These are phyloP conservation scores for Fusarium sp. DNA, from an alignment of 2,329 filamentous ascomycete genomes.

Conservation along the genomic window DNA sequence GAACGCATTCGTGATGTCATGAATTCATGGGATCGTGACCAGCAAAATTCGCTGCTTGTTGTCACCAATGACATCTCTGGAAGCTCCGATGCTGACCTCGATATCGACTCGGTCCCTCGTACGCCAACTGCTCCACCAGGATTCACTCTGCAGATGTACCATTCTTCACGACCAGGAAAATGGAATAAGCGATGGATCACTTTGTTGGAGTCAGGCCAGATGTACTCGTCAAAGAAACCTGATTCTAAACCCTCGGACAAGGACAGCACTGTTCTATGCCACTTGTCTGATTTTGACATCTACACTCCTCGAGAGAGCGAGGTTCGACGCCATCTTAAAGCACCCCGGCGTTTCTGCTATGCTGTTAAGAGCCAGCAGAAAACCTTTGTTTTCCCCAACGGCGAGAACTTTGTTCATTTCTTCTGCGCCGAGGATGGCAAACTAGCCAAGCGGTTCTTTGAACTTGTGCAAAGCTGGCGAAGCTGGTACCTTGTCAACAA, in stretches of 20 bases:
- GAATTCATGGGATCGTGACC: constrained; percentile 91
- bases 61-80: constrained; percentile 66
- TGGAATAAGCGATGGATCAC: constrained; percentile 90
- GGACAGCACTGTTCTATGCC: constrained; percentile 77
- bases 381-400: constrained; percentile 82
- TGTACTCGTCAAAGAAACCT: constrained; percentile 75
- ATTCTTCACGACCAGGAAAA: constrained; percentile 83
- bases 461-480: constrained; percentile 81
- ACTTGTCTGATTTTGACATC: constrained; percentile 92
- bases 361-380: constrained; percentile 95
- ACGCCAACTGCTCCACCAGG: constrained; percentile 70
- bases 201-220: constrained; percentile 78
- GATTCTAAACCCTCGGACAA: constrained; percentile 70
- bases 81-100: constrained; percentile 70
- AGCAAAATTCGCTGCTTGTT: constrained; percentile 79
- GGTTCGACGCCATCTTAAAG: constrained; percentile 76
- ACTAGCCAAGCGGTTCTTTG: constrained; percentile 75
- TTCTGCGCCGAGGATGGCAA: constrained; percentile 82
- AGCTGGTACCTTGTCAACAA: constrained; percentile 90
- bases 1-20: constrained; percentile 88
- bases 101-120: constrained; percentile 70
- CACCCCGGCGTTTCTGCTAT: constrained; percentile 86
- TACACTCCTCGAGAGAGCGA: constrained; percentile 80
- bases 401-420: constrained; percentile 90
- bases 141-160: constrained; percentile 77